phyloP scores from a whole-genome alignment of 495 filamentous ascomycete species.

The Aspergillus biplanus region DNA sequence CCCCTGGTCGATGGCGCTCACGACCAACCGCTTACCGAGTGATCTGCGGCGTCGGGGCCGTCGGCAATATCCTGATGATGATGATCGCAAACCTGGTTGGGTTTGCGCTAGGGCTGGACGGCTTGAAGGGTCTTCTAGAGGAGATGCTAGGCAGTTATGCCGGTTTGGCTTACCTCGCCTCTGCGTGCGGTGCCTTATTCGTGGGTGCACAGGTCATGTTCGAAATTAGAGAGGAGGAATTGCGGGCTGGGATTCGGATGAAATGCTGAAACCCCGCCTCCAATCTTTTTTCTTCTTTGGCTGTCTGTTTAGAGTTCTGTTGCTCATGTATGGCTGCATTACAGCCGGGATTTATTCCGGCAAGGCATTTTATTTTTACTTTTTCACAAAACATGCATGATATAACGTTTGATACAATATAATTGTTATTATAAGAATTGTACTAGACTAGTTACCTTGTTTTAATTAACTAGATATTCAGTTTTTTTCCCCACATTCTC shows the following conservation, averaged over 20 bases:
- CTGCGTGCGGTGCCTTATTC: constrained; percentile 74
- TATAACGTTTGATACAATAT: no score
- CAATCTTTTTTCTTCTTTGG: background rate
- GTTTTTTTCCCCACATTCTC: no score
- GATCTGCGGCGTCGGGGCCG: constrained; percentile 82
- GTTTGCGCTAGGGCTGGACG: constrained; percentile 90
- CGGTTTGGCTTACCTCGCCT: constrained; percentile 72
- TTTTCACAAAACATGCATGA: no score
- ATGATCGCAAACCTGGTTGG: constrained; percentile 94
- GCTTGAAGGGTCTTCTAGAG: constrained; percentile 72
- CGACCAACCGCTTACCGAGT: constrained; percentile 73
- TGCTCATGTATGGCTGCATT: no score
- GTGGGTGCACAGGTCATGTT: constrained; percentile 95
- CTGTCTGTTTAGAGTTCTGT: background rate
- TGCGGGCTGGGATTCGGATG: constrained; percentile 76
- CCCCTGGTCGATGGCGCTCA: constrained; percentile 66
- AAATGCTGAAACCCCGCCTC: constrained; percentile 66
- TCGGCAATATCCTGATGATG: constrained; percentile 91
- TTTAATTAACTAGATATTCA: no score
- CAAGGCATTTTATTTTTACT: no score
- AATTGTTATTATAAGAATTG: no score
- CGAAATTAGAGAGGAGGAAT: constrained; percentile 85
- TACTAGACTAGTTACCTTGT: no score
- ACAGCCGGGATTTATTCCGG: no score
- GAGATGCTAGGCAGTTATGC: constrained; percentile 75